Conservation (phyloP, 306 rosid genomes). For the Malus asiatica region DNA sequence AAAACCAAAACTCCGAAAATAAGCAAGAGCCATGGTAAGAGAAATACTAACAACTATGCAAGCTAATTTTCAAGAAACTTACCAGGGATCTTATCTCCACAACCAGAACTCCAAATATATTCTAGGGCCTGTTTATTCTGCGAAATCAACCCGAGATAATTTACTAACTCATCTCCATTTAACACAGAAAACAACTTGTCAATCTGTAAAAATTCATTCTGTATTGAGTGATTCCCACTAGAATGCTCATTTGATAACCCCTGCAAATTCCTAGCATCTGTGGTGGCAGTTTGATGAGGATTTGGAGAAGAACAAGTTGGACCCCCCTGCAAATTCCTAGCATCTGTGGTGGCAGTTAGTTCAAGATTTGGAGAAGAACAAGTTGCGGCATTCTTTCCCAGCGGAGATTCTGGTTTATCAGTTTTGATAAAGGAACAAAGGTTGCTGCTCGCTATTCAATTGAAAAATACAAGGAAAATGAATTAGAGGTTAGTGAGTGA, state of each 20-base stretch:
- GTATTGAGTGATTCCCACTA: conserved; percentile 23
- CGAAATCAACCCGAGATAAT: conserved; percentile 30
- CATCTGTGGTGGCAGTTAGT: conserved; percentile 7
- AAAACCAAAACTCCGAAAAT: background rate
- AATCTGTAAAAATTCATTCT: conserved; percentile 38
- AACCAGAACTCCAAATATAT: conserved; percentile 16
- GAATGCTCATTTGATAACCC: conserved; percentile 4
- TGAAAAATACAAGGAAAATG: background rate
- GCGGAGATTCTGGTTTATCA: conserved; percentile 9
- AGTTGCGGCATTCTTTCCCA: background rate
- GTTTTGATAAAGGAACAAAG: background rate
- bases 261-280: conserved; percentile 18
- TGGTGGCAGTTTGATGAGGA: conserved; percentile 13
- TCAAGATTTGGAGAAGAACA: conserved; percentile 22
- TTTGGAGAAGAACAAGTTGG: conserved; percentile 12
- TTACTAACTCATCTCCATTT: conserved; percentile 28
- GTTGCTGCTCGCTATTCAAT: conserved; percentile 5
- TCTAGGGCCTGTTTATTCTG: conserved; percentile 35
- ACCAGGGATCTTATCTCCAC: conserved; percentile 42
- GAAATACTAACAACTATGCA: background rate
- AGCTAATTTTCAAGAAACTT: conserved; percentile 17
- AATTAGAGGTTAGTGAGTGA: background rate
- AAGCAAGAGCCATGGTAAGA: background rate
- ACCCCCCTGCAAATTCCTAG: conserved; percentile 11
- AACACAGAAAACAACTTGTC: conserved; percentile 29